Evolutionary conservation across 345 rosid genomes (phyloP).

Genomic region (Populus tremula): DNA sequence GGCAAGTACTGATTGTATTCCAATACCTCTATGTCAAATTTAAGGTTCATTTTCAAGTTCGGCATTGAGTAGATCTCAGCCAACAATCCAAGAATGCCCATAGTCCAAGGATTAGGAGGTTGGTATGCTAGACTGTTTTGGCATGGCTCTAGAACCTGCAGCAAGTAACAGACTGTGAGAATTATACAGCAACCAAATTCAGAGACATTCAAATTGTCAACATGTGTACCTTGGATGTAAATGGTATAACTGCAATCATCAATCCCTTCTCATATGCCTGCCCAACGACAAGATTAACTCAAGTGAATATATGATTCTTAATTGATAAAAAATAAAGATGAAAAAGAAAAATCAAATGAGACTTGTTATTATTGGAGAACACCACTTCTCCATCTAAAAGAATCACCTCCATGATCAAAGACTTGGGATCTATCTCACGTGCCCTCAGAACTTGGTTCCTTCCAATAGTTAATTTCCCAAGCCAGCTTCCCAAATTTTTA

Average conservation of each 20-base stretch:
- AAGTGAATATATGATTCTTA: background rate
- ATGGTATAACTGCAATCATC: constrained; percentile 99
- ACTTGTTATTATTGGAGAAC: background rate
- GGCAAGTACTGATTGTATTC: background rate
- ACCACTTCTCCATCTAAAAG: background rate
- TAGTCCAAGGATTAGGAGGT: constrained; percentile 99
- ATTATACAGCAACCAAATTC: constrained; percentile 9
- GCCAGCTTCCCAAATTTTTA: constrained; percentile 99
- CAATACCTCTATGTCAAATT: constrained; percentile 95
- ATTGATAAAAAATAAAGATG: background rate
- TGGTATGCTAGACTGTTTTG: constrained; percentile 90
- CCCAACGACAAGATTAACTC: constrained; percentile 1
- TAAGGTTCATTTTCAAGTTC: constrained; percentile 95
- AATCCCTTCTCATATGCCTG: constrained; percentile 98
- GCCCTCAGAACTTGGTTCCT: constrained; percentile 91
- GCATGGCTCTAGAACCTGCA: constrained; percentile 90
- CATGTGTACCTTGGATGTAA: constrained; percentile 80
- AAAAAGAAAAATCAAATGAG: background rate
- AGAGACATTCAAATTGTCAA: constrained; percentile 3
- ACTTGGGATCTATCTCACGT: constrained; percentile 96
- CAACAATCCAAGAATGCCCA: constrained; percentile 91
- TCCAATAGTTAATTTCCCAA: constrained; percentile 95
- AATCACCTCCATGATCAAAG: constrained; percentile 87
- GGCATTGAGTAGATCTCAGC: constrained; percentile 96
- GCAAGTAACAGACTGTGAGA: constrained; percentile 1